Base-by-base conservation (phyloP, 2,329 filamentous ascomycete species). In the Cordyceps militaris region DNA sequence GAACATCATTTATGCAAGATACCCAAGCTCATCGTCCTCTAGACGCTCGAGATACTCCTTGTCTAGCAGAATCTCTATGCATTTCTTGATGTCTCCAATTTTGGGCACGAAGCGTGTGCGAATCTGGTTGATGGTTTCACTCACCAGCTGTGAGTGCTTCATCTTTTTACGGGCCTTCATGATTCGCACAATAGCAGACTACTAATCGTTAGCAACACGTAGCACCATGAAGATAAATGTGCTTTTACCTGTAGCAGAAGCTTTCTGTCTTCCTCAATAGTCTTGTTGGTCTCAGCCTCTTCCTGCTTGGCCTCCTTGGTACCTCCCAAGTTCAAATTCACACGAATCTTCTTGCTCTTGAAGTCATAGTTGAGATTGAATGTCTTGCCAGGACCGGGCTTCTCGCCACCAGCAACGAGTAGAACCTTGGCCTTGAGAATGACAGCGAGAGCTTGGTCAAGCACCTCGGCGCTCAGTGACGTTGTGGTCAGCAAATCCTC, bases 161-260 rank as follows among this genome's bases (percentile, higher is more conserved):
- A 97, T 95, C 77, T 88, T 90, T 85, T 99, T 97, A 61, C 94
- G 88, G 3, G 93, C 95, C 79, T 99, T 99, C 94, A 99, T 99
- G 77, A 99, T 97, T 68, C 94, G 90, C 58, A 99, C 94, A 72
- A 99, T 97, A 24, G 93, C 92, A 61, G 94, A 97, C 93, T 99
- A 58, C 30, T 34, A 30, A 8, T 34, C 44, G 62, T 73, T 66
- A 72, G 68, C n/a, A 50, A 50, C 42, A 42, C 21, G 14, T 24
- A 32, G 14, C 5, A 28, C 8, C 32, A 13, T 6, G 19, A 19
- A 23, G 40, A 44, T 19, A 57, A 6, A 56, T 8, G 43, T 6
- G 10, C n/a, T 58, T 87, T 73, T 82, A 96, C 93, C 86, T 99
- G 94, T 70, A 97, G 88, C 59, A 99, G 83, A 61, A 99, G 79